Evolutionary conservation across 2,329 filamentous ascomycete genomes (phyloP), one percentile per base, ranked within the genome.

Genomic region (Sarocladiaceae sp.): DNA sequence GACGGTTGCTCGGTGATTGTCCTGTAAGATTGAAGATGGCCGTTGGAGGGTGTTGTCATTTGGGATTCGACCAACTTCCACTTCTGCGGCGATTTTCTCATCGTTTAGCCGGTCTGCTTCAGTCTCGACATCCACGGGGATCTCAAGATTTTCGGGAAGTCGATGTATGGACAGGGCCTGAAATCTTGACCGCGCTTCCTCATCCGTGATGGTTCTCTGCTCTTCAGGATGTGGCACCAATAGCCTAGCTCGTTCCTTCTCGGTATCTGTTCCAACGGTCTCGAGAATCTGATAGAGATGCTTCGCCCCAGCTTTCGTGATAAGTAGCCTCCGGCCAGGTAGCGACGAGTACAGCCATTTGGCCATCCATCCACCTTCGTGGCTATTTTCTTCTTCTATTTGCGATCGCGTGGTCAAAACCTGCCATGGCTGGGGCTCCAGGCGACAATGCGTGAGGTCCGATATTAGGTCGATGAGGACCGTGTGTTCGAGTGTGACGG

Each of bases 401-500:
- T 69, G 66, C 1, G 57, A 54, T 3, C 60, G 56, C 4, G 68
- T 71, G 2, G 63, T 64, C 12, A 53, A 55, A 3, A 60, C 62
- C 40, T 71, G 66, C 64, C 66, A 71, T 3, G 62, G 59, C 51
- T 66, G 59, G 1, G 65, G 62, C 17, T 64, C 55, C 5, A 71
- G 66, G 2, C 56, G 51, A 8, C 60, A 53, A 35, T 73, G 70
- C 1, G 69, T 72, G 12, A 72, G 60, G 49, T 73, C 71, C 1
- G 70, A 72, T 29, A 69, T 64, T 25, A 73, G 60, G 37, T 70
- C 66, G 36, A 73, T 66, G 13, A 73, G 65, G 36, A 72, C 63
- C 5, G 70, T 71, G 52, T 72, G 70, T 39, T 73, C 71, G 50
- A 73, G 59, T 53, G 73, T 73, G 18, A 73, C 53, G 4, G 66